A percentile compares a stretch with the other conserved stretches of the same genome.
phyloP scores from a whole-genome alignment of 345 rosid species.

The Odontarrhena argentea region DNA sequence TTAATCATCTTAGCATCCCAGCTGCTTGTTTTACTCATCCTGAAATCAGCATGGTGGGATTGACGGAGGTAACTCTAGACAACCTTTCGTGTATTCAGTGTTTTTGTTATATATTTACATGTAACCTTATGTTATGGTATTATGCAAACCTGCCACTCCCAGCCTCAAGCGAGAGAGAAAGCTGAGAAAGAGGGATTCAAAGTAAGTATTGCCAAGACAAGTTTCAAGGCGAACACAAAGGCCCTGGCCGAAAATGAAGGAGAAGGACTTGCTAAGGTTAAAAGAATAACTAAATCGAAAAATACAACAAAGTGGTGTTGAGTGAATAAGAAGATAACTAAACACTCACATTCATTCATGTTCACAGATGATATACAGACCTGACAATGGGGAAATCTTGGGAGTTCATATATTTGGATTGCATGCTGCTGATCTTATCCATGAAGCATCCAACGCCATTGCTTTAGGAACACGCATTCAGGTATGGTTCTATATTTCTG shows the following conservation, averaged over 20 bases:
- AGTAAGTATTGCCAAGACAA: slow-evolving; percentile 82
- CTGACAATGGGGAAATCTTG: slow-evolving; percentile 90
- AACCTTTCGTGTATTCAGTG: not conserved
- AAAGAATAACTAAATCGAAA: slow-evolving; percentile 3
- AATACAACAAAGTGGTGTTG: not conserved
- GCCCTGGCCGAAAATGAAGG: slow-evolving; percentile 99
- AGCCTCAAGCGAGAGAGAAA: slow-evolving; percentile 99
- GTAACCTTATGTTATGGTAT: slow-evolving; percentile 2
- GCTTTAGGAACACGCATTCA: slow-evolving; percentile 82
- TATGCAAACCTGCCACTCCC: slow-evolving; percentile 20
- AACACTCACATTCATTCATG: not conserved
- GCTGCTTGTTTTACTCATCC: slow-evolving; percentile 99
- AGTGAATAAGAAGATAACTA: slow-evolving; percentile 5
- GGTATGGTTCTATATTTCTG: slow-evolving; percentile 34
- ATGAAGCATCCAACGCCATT: slow-evolving; percentile 93
- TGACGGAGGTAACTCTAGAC: slow-evolving; percentile 73
- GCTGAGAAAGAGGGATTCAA: slow-evolving; percentile 91
- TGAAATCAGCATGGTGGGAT: slow-evolving; percentile 98
- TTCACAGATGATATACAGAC: slow-evolving; percentile 85
- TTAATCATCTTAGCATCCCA: slow-evolving; percentile 91
- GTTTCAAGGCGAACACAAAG: slow-evolving; percentile 98
- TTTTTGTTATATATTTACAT: not conserved
- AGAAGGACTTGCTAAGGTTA: slow-evolving; percentile 70
- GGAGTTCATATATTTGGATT: slow-evolving; percentile 93
- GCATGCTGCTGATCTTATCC: slow-evolving; percentile 97